Evolutionary conservation across 371 early-diverging fungal species (phyloP), one percentile per base, ranked within the genome.

Genomic region (Gilbertella persicaria): DNA sequence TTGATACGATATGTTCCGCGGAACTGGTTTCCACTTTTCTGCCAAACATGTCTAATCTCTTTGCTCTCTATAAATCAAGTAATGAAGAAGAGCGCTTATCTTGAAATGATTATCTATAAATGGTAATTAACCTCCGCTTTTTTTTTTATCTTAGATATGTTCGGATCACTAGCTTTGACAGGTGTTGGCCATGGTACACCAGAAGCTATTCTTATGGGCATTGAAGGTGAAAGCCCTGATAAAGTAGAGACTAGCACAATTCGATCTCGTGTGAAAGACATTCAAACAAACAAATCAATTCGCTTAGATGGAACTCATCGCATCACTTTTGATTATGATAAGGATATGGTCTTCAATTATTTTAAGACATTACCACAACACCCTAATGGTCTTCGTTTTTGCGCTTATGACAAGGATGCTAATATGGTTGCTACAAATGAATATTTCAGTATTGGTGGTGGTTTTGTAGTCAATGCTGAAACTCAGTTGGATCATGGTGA

Each of bases 171-270:
- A 41, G 97, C 97, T 35, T 71, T 95, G 66, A 97, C 97, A 20
- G 97, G 97, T 30, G 87, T 85, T 42, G 97, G 97, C 14, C 97
- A 97, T 67, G 95, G 95, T 30, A 97, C 97, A 1, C 93, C 93
- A 7, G 87, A 91, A 60, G 95, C 96, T 5, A 84, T 94, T 35
- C 62, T 94, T 55, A 89, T 92, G 91, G 91, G 93, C 8, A 78
- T 92, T 41, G 96, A 95, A 75, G 96, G 96, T 38, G 96, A 97
- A 68, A 52, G 92, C 0, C 97, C 97, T 8, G 97, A 97, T 60
- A 71, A 73, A 1, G 92, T 97, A 3, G 92, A 95, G 53, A 90
- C 96, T 0, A 75, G 80, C 19, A 85, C 87, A 13, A 95, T 96
- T 50, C 68, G 71, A 42, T 60, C 85, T 2, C 83, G 96, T 14